Percentiles rank a stretch among this genome's conserved stretches.
Evolutionary conservation across 2,329 filamentous ascomycete genomes (phyloP).

Genomic region (Exophiala alcalophila): DNA sequence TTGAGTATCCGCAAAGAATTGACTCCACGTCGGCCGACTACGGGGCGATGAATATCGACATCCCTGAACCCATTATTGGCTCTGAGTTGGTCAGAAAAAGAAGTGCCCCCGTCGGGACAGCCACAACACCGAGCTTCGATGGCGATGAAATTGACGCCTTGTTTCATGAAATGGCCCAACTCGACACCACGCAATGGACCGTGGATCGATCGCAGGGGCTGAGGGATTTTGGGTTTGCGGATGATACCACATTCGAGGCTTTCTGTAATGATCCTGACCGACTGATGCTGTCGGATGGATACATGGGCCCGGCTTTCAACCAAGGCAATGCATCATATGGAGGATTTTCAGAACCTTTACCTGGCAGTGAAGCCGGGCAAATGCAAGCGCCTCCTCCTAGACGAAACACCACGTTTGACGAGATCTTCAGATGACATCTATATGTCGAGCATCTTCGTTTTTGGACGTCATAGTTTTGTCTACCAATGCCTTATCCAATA

Average conservation of each 20-base stretch:
- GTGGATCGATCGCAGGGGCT: constrained; percentile 41
- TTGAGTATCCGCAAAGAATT: background rate
- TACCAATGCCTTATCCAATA: no score
- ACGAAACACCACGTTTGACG: no score
- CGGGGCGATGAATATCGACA: constrained; percentile 13
- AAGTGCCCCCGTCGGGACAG: background rate
- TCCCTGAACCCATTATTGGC: constrained; percentile 4
- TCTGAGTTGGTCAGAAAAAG: background rate
- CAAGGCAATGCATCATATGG: constrained; percentile 1
- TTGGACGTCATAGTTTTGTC: no score
- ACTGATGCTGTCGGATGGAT: constrained; percentile 20
- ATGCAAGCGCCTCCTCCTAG: no score
- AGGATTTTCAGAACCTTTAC: background rate
- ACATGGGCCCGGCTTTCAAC: constrained; percentile 16
- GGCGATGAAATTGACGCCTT: constrained; percentile 42
- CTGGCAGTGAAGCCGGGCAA: no score
- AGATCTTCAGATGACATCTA: no score
- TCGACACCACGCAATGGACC: constrained; percentile 46
- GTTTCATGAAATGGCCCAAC: constrained; percentile 46
- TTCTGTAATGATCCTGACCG: constrained; percentile 47
- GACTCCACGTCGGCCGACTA: constrained; percentile 12
- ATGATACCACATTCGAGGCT: constrained; percentile 44
- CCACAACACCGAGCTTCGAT: constrained; percentile 29
- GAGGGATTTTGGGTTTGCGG: constrained; percentile 45
- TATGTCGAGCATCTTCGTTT: no score